Base-by-base conservation (phyloP, 1,139 yeast species). In the Nematodospora anomalae region DNA sequence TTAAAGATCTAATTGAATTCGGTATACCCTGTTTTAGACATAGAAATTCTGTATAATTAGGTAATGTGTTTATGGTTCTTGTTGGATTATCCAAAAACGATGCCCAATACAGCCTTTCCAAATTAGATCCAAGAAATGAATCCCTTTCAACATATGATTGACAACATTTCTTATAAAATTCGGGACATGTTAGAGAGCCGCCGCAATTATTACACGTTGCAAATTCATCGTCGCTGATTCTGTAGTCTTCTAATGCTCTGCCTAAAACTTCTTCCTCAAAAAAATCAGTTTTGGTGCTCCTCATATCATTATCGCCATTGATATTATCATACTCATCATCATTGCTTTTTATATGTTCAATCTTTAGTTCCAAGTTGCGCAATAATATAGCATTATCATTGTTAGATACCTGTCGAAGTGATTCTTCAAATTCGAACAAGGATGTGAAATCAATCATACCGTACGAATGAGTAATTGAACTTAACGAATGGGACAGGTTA, bases 101-200 rank as follows among this genome's bases (percentile, higher is more conserved):
- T 37, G 66, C 50, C 79, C 79, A 74, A 46, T 60, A 75, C 4
- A 65, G 58, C 26, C 54, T 52, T 38, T 74, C 78, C 25, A 71
- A 51, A 10, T 50, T 45, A 8, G 67, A 35, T 13, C 35, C 30
- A 21, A 33, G 20, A 3, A 33, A 16, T n/a, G 24, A 26, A 14
- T 33, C 29, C 16, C 32, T 32, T 13, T 33, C 29, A 6, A 39
- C 34, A 24, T 12, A 34, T 3, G 16, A 16, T 16, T 28, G 24
- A 33, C 55, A 51, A 26, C 55, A 50, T 3, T 33, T 32, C 28
- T 39, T 35, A 33, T 41, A 43, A 15, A 16, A 4, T 5, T 26
- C 37, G 24, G 22, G 47, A 40, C 21, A 37, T 50, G 41, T 35
- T 26, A 34, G 49, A 29, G 37, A 41, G 39, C 32, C 36, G 1